These are phyloP conservation scores for Trichoderma sp. DNA, from an alignment of 2,329 filamentous ascomycete species.

Conservation along the genomic window DNA sequence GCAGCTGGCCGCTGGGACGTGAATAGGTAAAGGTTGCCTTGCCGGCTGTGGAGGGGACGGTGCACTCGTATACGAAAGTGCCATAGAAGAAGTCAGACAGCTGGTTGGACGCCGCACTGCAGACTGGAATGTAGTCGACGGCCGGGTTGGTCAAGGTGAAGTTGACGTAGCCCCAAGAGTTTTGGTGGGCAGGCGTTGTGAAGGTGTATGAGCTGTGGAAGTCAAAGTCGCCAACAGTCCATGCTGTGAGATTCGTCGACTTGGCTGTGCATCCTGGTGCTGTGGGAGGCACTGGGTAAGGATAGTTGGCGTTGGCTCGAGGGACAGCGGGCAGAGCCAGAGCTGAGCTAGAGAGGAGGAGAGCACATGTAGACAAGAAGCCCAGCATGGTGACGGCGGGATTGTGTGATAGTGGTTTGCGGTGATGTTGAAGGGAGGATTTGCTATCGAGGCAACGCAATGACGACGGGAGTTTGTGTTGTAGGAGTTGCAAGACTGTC, in stretches of 20 bases:
- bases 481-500: neutral
- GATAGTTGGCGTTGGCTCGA: neutral
- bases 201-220: conserved; percentile 53
- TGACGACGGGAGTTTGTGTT: neutral
- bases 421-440: neutral
- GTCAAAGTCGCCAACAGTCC: conserved; percentile 48
- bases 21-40: conserved; percentile 47
- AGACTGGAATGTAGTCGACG: conserved; percentile 40
- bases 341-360: conserved; percentile 31
- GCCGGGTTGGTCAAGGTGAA: conserved; percentile 54
- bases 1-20: conserved; percentile 38
- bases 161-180: conserved; percentile 47
- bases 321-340: conserved; percentile 28
- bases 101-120: conserved; percentile 44
- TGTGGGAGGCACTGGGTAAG: neutral
- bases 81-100: conserved; percentile 55
- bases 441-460: neutral
- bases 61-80: conserved; percentile 47
- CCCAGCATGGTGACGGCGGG: conserved; percentile 24
- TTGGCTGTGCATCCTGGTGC: conserved; percentile 25
- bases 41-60: conserved; percentile 30
- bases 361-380: conserved; percentile 24
- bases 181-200: conserved; percentile 54
- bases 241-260: conserved; percentile 32
- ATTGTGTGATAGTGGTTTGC: neutral